Conservation (phyloP, 495 filamentous ascomycete species). For the Umbilicaria muhlenbergii region DNA sequence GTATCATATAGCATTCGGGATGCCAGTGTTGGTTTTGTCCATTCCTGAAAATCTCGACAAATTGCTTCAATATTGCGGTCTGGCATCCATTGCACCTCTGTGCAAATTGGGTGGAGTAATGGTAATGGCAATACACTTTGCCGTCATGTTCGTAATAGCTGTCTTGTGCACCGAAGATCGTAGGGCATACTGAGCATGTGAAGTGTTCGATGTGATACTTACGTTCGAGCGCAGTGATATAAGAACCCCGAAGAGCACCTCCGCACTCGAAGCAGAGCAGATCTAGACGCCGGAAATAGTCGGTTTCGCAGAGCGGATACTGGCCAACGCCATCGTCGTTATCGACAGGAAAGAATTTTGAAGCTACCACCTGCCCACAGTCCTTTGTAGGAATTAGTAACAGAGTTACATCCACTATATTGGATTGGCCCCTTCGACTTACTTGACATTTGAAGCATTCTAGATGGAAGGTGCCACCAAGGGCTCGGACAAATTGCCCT, state of each 20-base stretch:
- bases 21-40: constrained; percentile 99
- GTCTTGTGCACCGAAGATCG: constrained; percentile 93
- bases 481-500: constrained; percentile 87
- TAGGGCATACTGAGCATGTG: constrained; percentile 93
- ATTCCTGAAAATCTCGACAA: constrained; percentile 96
- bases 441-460: constrained; percentile 98
- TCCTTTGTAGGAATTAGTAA: constrained; percentile 40
- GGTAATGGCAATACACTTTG: constrained; percentile 95
- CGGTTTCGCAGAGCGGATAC: constrained; percentile 93
- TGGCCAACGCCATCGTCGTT: constrained; percentile 64
- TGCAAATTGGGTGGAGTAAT: constrained; percentile 96
- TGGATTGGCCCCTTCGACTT: constrained; percentile 22
- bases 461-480: constrained; percentile 86
- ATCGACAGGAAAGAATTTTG: constrained; percentile 95
- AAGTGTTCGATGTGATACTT: constrained; percentile 99
- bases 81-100: constrained; percentile 94
- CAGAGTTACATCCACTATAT: neutral
- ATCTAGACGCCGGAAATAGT: constrained; percentile 89
- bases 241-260: constrained; percentile 86
- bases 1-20: constrained; percentile 99
- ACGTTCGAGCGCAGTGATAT: constrained; percentile 91
- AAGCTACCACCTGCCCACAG: constrained; percentile 89
- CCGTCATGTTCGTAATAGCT: constrained; percentile 98
- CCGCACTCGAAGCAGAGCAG: constrained; percentile 85
- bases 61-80: constrained; percentile 97